phyloP scores from a whole-genome alignment of 2,329 filamentous ascomycete genomes.

The Trichoderma atroviride region DNA sequence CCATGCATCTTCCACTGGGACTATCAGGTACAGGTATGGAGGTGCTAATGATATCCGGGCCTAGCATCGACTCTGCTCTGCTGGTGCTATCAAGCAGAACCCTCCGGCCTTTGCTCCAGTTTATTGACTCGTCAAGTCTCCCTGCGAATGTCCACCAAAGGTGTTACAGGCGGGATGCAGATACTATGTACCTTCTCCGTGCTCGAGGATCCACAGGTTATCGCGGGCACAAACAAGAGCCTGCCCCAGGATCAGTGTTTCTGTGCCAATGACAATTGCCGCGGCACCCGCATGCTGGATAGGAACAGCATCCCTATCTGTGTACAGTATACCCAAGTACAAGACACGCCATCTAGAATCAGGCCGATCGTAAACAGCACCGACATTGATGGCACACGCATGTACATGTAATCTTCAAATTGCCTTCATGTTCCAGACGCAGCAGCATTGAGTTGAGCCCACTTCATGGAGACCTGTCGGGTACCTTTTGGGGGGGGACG shows the following conservation, averaged over 20 bases:
- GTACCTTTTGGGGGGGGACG: neutral
- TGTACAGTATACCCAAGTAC: neutral
- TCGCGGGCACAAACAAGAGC: neutral
- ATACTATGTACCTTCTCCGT: neutral
- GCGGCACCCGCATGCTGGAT: neutral
- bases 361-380: neutral
- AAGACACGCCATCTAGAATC: too few relatives aligned
- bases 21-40: neutral
- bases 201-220: neutral
- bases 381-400: neutral
- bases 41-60: neutral
- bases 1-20: neutral
- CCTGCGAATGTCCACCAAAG: neutral
- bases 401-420: neutral
- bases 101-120: neutral
- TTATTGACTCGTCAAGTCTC: slow-evolving; percentile 18
- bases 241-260: neutral
- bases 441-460: slow-evolving; percentile 14
- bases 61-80: neutral
- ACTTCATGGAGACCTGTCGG: neutral
- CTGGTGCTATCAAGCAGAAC: neutral
- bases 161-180: neutral
- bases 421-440: neutral
- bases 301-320: neutral
- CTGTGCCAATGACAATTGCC: neutral